phyloP scores from a whole-genome alignment of 1,139 yeast genomes.

The Diutina siamensis region DNA sequence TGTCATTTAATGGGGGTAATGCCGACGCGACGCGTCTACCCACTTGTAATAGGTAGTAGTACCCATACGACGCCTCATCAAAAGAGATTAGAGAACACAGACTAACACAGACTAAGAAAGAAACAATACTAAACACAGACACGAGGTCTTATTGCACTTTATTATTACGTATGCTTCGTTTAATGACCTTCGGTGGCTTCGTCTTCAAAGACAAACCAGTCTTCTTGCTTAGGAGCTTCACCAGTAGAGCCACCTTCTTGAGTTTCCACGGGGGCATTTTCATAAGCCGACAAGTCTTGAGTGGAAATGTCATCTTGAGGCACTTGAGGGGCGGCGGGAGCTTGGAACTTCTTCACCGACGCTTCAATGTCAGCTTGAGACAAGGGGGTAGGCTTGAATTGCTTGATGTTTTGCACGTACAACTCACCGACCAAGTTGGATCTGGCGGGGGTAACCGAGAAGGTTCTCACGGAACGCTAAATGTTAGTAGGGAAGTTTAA shows the following conservation, averaged over 20 bases:
- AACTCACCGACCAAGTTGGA: conserved; percentile 70
- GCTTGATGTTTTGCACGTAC: conserved; percentile 77
- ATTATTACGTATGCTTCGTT: background rate
- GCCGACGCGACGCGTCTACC: background rate
- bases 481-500: too few species aligned
- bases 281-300: conserved; percentile 67
- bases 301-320: conserved; percentile 70
- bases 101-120: too few species aligned
- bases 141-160: background rate
- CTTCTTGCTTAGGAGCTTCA: conserved; percentile 46
- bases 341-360: conserved; percentile 70
- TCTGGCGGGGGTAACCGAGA: conserved; percentile 35
- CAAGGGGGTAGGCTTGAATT: conserved; percentile 74
- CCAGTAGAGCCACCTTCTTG: conserved; percentile 28
- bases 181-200: conserved; percentile 38
- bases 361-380: conserved; percentile 67
- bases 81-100: too few species aligned
- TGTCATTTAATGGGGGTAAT: too few species aligned
- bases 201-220: conserved; percentile 79
- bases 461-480: conserved; percentile 20
- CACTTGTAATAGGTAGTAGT: too few species aligned
- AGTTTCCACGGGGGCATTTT: conserved; percentile 66
- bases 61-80: too few species aligned
- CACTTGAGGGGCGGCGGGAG: conserved; percentile 61
- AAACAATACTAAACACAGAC: too few species aligned